Conservation (phyloP, 2,329 filamentous ascomycete species). For the Zasmidium angulare region DNA sequence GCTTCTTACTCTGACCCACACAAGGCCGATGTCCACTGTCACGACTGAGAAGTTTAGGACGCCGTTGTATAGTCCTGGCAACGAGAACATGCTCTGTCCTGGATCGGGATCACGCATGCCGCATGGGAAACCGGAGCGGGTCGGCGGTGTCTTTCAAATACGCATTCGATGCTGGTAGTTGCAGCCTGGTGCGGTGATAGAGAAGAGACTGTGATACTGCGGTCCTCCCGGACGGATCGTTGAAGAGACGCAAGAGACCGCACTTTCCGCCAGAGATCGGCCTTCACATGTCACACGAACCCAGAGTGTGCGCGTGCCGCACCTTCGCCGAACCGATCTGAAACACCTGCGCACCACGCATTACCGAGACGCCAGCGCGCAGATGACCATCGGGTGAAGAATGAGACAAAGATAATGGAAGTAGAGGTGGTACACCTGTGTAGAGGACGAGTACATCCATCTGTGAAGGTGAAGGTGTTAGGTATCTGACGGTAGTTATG, state of each 20-base stretch:
- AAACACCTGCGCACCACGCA: not conserved
- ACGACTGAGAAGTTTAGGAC: not conserved
- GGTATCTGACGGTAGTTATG: not conserved
- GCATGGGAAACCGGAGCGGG: too few relatives aligned
- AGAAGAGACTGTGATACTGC: too few relatives aligned
- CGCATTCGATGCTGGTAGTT: too few relatives aligned
- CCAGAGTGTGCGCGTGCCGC: constrained; percentile 1
- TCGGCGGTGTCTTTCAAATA: too few relatives aligned
- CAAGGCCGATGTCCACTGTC: not conserved
- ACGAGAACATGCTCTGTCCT: not conserved
- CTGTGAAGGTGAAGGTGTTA: not conserved
- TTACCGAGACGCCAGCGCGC: not conserved
- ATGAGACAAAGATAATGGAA: too few relatives aligned
- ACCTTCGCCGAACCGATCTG: not conserved
- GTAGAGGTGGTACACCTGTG: too few relatives aligned
- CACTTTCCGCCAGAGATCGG: not conserved
- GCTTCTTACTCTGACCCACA: not conserved
- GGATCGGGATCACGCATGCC: not conserved
- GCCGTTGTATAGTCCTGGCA: not conserved
- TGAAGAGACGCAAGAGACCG: not conserved
- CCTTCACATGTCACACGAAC: constrained; percentile 1
- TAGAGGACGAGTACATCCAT: too few relatives aligned
- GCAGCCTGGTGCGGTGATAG: too few relatives aligned
- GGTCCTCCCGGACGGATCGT: not conserved
- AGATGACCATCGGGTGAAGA: not conserved